Evolutionary conservation across 1,284 basidiomycete genomes (phyloP), one percentile per base, ranked within the genome.

Genomic region (Ustilago esculenta): DNA sequence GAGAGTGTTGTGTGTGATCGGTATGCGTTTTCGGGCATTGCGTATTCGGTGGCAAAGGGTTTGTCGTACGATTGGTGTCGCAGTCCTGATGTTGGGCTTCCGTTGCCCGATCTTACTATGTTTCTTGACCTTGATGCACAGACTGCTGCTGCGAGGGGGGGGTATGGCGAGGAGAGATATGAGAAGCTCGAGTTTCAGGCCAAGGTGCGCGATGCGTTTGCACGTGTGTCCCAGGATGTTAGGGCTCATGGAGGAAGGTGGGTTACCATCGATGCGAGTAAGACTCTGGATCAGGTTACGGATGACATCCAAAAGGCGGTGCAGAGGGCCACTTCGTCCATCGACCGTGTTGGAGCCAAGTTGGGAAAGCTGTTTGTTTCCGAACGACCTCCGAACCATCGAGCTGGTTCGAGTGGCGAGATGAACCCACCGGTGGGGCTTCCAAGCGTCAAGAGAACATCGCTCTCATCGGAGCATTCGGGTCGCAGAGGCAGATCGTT

Each of bases 21-120:
- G 32, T 99, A 98, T 81, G 92, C 94, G 0, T 98, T 97, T 83
- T 97, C 94, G 1, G 96, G 95, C 1, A 90, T 95, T 67, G 94
- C 94, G 1, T 98, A 97, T 83, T 92, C 92, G 1, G 88, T 89
- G 5, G 89, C 93, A 43, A 98, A 98, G 82, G 86, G 86, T 17
- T 80, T 87, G n/a, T 75, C 82, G 18, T 84, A 85, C 76, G 85
- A 87, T 24, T 98, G 92, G 91, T 96, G 93, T 82, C 86, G 88
- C 37, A 84, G 88, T 2, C 93, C 94, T 0, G 96, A 98, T 77
- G 84, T 89, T 11, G 88, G 88, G 5, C 88, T 98, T 7, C 95
- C 94, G 1, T 86, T 90, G 0, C 95, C 95, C 0, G 95, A 98
- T 82, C 79, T 94, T 30, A 90, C 90, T 0, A 79, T 98, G 48